Conservation (phyloP, 2,329 filamentous ascomycete species). For the Furcasterigmium furcatum region DNA sequence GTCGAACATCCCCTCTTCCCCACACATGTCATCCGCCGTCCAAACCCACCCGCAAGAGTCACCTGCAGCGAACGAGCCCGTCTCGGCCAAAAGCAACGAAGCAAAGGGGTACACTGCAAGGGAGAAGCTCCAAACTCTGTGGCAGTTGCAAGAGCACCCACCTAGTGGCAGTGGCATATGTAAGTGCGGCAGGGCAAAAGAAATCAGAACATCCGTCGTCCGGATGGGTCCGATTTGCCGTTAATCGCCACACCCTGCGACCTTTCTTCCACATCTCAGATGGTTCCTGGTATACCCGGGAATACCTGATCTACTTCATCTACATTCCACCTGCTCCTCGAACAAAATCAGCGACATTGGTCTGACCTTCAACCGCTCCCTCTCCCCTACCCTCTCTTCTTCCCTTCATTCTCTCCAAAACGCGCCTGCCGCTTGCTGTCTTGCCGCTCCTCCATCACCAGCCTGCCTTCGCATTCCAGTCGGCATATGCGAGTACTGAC, state of each 20-base stretch:
- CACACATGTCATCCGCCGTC: constrained; percentile 12
- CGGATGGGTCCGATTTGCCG: constrained; percentile 7
- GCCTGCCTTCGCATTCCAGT: constrained; percentile 2
- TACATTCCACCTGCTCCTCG: constrained; percentile 5
- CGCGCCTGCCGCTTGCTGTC: not conserved
- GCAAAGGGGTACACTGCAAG: constrained; percentile 10
- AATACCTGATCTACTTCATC: constrained; percentile 6
- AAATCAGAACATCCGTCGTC: constrained; percentile 8
- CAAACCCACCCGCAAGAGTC: constrained; percentile 7
- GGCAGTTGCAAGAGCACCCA: not conserved
- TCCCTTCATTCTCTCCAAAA: constrained; percentile 4
- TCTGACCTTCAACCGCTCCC: constrained; percentile 13
- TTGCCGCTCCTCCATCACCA: constrained; percentile 3
- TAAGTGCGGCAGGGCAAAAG: constrained; percentile 15
- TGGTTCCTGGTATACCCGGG: too few species aligned
- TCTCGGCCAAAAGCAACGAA: constrained; percentile 13
- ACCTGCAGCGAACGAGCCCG: constrained; percentile 9
- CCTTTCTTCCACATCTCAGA: too few species aligned
- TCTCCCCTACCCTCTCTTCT: constrained; percentile 9
- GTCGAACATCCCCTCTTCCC: constrained; percentile 8
- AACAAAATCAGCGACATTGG: constrained; percentile 16
- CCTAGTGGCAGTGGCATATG: constrained; percentile 7
- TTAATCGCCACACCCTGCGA: constrained; percentile 1
- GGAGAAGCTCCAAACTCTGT: constrained; percentile 5
- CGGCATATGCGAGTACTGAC: not conserved